Evolutionary conservation across 129 eudicot genomes (phyloP).

Genomic region (Saussurea involucrata): DNA sequence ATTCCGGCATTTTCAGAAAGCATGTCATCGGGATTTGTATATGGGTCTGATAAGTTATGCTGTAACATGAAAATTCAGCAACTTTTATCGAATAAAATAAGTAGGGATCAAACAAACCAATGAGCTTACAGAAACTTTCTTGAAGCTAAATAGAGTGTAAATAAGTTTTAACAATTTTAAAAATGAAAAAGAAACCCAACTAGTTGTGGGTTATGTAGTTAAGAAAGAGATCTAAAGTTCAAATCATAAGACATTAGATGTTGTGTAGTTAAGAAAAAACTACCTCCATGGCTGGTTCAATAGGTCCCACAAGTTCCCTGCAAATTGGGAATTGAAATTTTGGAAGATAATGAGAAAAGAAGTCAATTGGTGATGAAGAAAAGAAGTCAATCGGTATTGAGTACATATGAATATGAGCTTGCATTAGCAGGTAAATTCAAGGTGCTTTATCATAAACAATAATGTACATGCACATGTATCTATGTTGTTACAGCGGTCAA

Average conservation of each 20-base stretch:
- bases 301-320: constrained; percentile 41
- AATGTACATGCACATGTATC: neutral
- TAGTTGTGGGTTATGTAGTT: neutral
- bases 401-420: neutral
- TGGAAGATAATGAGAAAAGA: neutral
- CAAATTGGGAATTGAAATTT: constrained; percentile 7
- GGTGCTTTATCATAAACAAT: constrained; percentile 1
- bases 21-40: constrained; percentile 8
- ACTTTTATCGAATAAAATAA: constrained; percentile 8
- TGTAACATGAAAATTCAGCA: constrained; percentile 31
- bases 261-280: constrained; percentile 14
- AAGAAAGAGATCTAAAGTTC: neutral
- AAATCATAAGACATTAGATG: neutral
- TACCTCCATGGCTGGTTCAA: constrained; percentile 40
- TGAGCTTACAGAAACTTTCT: neutral
- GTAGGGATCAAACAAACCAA: neutral
- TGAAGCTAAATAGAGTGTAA: neutral
- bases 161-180: neutral
- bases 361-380: constrained; percentile 4
- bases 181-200: neutral
- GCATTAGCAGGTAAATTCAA: constrained; percentile 1
- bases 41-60: constrained; percentile 22
- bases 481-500: too few relatives aligned
- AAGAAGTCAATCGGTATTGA: neutral
- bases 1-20: constrained; percentile 19